Base-by-base conservation (phyloP, 2,329 filamentous ascomycete species). In the Allantophomopsis lycopodina region DNA sequence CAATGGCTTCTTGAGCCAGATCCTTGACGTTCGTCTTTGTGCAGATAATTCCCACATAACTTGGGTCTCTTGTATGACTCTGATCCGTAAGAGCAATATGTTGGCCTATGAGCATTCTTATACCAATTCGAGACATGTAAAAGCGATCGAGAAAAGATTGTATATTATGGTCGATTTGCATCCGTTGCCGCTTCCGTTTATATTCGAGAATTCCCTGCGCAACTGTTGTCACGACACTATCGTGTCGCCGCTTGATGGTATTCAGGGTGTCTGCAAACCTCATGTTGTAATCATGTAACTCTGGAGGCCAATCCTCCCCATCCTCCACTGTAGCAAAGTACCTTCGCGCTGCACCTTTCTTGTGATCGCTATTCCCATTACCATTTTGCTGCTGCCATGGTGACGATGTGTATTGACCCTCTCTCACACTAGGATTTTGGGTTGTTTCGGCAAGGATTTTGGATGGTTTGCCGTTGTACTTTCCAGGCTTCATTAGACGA, bases 111-210 rank as follows among this genome's bases (percentile, higher is more conserved):
- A 98, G 78, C 91, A 98, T 98, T 52, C 91, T 84, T 51, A 98
- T 98, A 48, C 91, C 91, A 55, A 98, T 98, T 46, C 91, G 85
- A 35, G 88, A 95, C 91, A 98, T 98, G 70, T 98, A 98, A 64
- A 98, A 98, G 43, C 91, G 84, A 64, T 98, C 91, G 48, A 98
- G 76, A 68, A 98, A 98, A 40, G 86, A 81, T 60, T 98, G 91
- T 43, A 98, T 95, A 51, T 88, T 93, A 58, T 88, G 81, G 63
- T 96, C 91, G 55, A 98, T 98, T 58, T 96, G 91, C 81, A 96
- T 91, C 40, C 91, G 79, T 69, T 98, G 91, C 45, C 87, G 77
- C 58, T 83, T 89, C 41, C 89, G 84, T 66, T 98, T 98, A 71
- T 94, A 98, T 64, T 98, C 91, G 43, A 96, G 73, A 49, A 98